Conservation (phyloP, 2,329 filamentous ascomycete species). For the Chaetomiaceae sp. region DNA sequence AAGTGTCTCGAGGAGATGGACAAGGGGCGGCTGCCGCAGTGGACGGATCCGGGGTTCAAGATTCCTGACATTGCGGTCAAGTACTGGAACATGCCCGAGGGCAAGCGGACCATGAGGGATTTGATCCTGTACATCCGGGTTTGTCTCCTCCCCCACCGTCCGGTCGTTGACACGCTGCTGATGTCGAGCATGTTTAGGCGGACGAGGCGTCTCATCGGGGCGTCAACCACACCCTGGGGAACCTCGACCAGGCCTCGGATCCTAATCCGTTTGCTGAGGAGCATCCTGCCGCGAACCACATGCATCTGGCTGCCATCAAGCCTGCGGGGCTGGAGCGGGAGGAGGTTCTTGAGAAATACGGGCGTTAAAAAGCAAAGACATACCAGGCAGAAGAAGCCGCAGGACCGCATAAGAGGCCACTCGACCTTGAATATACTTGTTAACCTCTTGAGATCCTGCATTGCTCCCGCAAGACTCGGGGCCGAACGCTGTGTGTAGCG, state of each 20-base stretch:
- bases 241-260: slow-evolving; percentile 77
- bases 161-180: neutral
- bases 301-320: slow-evolving; percentile 15
- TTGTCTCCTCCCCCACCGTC: neutral
- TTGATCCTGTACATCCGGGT: slow-evolving; percentile 75
- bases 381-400: no score
- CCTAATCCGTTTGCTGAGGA: slow-evolving; percentile 85
- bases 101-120: slow-evolving; percentile 74
- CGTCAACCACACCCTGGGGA: slow-evolving; percentile 91
- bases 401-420: no score
- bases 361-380: neutral
- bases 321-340: slow-evolving; percentile 19
- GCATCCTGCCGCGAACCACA: slow-evolving; percentile 1
- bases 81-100: slow-evolving; percentile 94
- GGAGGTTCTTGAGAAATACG: slow-evolving; percentile 13
- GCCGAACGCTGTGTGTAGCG: no score
- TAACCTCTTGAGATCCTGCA: no score
- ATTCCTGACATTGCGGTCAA: slow-evolving; percentile 84
- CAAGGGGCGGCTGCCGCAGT: slow-evolving; percentile 72
- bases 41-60: slow-evolving; percentile 62
- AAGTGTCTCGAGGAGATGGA: slow-evolving; percentile 84
- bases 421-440: no score
- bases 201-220: slow-evolving; percentile 80
- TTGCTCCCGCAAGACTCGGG: no score
- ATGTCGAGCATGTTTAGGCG: slow-evolving; percentile 3